Percentiles rank a stretch among this genome's conserved stretches.
Evolutionary conservation across 2,329 filamentous ascomycete genomes (phyloP).

Genomic region (Lasiodiplodia theobromae): DNA sequence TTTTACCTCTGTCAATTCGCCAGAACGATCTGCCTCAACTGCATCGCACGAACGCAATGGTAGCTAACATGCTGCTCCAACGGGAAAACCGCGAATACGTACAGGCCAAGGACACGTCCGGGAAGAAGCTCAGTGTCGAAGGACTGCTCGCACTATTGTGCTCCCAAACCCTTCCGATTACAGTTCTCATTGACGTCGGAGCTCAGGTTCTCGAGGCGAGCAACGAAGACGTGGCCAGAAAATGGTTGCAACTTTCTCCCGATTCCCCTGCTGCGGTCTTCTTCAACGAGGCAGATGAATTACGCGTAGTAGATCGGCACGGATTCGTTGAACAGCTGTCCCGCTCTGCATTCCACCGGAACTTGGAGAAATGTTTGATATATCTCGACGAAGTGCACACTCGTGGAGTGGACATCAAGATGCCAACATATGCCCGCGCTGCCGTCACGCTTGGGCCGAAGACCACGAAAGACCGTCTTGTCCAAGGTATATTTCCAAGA

Average conservation of each 20-base stretch:
- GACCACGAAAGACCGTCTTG: conserved; percentile 72
- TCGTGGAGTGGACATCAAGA: conserved; percentile 70
- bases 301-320: conserved; percentile 60
- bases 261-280: conserved; percentile 56
- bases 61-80: conserved; percentile 65
- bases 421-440: conserved; percentile 66
- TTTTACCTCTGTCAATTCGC: conserved; percentile 63
- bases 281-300: conserved; percentile 63
- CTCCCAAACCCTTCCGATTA: conserved; percentile 22
- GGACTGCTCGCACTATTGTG: conserved; percentile 56
- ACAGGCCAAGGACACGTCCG: conserved; percentile 44
- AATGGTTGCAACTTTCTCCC: conserved; percentile 57
- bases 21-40: conserved; percentile 64
- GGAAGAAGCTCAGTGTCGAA: not conserved
- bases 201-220: conserved; percentile 71
- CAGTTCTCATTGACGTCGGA: conserved; percentile 73
- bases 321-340: conserved; percentile 59
- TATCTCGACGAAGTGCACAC: conserved; percentile 77
- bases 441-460: conserved; percentile 71
- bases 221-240: conserved; percentile 51
- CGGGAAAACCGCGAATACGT: conserved; percentile 57
- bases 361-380: conserved; percentile 67
- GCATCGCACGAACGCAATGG: conserved; percentile 71
- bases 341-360: conserved; percentile 64
- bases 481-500: conserved; percentile 63